These are phyloP conservation scores for Melampsora medusae DNA, from an alignment of 1,284 basidiomycete species.

Conservation along the genomic window DNA sequence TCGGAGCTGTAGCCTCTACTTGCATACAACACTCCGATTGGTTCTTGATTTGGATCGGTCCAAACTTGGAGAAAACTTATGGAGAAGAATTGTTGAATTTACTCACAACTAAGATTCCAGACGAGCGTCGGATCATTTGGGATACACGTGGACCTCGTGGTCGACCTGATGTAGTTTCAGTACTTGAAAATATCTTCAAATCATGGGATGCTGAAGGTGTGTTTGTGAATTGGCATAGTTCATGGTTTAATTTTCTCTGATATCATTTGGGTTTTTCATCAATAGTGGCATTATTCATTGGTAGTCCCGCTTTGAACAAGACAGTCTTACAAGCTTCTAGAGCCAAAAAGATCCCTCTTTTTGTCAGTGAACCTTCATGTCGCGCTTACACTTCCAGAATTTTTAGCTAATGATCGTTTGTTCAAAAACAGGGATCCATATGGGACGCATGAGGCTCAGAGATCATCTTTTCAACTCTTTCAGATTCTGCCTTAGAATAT, in stretches of 20 bases:
- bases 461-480: neutral
- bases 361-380: slow-evolving; percentile 16
- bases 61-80: slow-evolving; percentile 64
- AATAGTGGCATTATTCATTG: slow-evolving; percentile 33
- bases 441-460: slow-evolving; percentile 4
- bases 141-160: slow-evolving; percentile 68
- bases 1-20: slow-evolving; percentile 71
- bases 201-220: slow-evolving; percentile 70
- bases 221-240: slow-evolving; percentile 8
- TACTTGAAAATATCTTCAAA: slow-evolving; percentile 66
- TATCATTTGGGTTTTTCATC: neutral
- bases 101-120: slow-evolving; percentile 66
- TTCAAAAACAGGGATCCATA: slow-evolving; percentile 16
- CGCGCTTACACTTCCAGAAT: neutral
- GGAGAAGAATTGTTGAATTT: slow-evolving; percentile 70
- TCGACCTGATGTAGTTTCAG: slow-evolving; percentile 71
- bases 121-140: slow-evolving; percentile 69
- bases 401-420: slow-evolving; percentile 10
- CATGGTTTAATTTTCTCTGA: neutral
- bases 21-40: slow-evolving; percentile 69
- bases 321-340: slow-evolving; percentile 10
- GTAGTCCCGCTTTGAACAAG: slow-evolving; percentile 27
- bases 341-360: slow-evolving; percentile 21
- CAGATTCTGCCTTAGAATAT: neutral
- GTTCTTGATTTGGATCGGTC: slow-evolving; percentile 67